These are phyloP conservation scores for Erythrophleum ivorense DNA, from an alignment of 331 rosid genomes.

Conservation along the genomic window DNA sequence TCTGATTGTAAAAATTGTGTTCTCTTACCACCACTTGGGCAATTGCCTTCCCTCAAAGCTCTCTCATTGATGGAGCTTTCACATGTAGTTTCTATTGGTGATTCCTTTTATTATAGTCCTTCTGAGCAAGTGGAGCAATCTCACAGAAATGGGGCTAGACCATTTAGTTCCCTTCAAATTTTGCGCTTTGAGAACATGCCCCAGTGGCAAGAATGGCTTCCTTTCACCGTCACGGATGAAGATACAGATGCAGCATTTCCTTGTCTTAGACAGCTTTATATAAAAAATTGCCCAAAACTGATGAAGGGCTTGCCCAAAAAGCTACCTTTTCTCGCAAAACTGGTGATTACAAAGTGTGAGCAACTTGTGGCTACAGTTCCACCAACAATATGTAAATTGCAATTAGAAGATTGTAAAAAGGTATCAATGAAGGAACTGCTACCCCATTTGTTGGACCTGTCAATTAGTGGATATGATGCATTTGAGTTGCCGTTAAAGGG, in stretches of 20 bases:
- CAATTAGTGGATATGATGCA: conserved; percentile 27
- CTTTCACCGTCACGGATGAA: conserved; percentile 14
- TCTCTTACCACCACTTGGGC: conserved; percentile 48
- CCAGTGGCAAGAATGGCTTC: conserved; percentile 44
- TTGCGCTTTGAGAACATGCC: conserved; percentile 46
- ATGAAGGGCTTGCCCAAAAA: background rate
- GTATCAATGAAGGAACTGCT: background rate
- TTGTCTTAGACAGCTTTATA: conserved; percentile 19
- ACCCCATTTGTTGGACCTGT: conserved; percentile 27
- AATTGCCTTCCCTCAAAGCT: conserved; percentile 44
- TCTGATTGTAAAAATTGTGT: conserved; percentile 37
- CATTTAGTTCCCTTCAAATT: conserved; percentile 39
- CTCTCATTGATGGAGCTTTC: conserved; percentile 40
- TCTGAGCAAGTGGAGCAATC: conserved; percentile 7
- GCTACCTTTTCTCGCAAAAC: conserved; percentile 27
- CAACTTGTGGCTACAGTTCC: conserved; percentile 28
- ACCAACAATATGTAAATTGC: conserved; percentile 16
- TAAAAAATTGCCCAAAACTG: conserved; percentile 39
- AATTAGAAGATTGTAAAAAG: conserved; percentile 20
- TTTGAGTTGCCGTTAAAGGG: background rate
- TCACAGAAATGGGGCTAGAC: background rate
- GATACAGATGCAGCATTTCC: conserved; percentile 27
- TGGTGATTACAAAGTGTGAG: conserved; percentile 23
- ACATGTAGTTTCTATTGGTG: conserved; percentile 32
- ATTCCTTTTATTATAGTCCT: conserved; percentile 32